These are phyloP conservation scores for Hanseniaspora occidentalis DNA, from an alignment of 805 yeast genomes.

Conservation along the genomic window DNA sequence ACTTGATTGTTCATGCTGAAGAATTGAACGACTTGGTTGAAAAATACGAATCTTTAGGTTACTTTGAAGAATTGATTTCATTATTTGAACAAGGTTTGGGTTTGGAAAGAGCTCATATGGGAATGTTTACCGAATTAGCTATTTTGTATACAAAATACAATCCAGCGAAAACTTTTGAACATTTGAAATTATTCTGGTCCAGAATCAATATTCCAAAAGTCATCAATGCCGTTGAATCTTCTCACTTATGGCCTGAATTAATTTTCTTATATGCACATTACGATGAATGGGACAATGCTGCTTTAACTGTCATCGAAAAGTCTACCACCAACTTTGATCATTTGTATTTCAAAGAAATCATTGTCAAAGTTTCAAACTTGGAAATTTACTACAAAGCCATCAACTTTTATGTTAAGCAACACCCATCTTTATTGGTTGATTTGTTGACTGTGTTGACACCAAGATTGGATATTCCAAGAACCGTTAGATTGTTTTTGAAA, in stretches of 20 bases:
- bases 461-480: constrained; percentile 87
- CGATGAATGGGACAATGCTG: constrained; percentile 99
- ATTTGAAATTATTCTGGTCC: constrained; percentile 94
- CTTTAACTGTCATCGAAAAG: constrained; percentile 90
- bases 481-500: constrained; percentile 85
- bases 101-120: constrained; percentile 98
- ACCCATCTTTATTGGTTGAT: constrained; percentile 83
- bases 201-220: constrained; percentile 96
- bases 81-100: constrained; percentile 93
- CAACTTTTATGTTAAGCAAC: constrained; percentile 84
- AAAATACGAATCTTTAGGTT: constrained; percentile 81
- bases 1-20: constrained; percentile 93
- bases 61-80: constrained; percentile 81
- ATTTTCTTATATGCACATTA: constrained; percentile 95
- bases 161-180: constrained; percentile 89
- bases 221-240: constrained; percentile 81
- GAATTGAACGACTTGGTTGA: constrained; percentile 82
- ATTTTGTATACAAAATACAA: constrained; percentile 80
- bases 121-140: constrained; percentile 96
- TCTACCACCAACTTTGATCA: constrained; percentile 91
- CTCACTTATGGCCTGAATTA: constrained; percentile 93
- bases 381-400: constrained; percentile 97
- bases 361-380: constrained; percentile 88
- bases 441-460: constrained; percentile 73
- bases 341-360: constrained; percentile 81